A percentile compares a stretch with the other conserved stretches of the same genome.
Conservation (phyloP, 2,329 filamentous ascomycete species). For the Celoporthe dispersa region DNA sequence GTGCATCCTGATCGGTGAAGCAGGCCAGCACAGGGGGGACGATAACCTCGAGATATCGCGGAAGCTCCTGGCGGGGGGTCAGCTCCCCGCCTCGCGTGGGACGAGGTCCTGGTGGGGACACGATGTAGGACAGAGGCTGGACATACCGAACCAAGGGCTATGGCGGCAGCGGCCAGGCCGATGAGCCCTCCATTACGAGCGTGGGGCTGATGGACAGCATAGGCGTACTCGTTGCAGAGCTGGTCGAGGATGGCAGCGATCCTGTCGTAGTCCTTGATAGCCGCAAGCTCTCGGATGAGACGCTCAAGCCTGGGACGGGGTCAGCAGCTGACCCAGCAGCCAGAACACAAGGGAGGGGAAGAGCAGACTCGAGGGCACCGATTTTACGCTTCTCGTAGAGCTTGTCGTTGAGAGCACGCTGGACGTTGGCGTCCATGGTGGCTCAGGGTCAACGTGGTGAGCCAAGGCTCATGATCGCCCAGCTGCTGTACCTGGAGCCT, state of each 20-base stretch:
- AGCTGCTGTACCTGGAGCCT: background rate
- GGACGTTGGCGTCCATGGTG: constrained; percentile 84
- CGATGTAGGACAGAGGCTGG: background rate
- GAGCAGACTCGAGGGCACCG: constrained; percentile 86
- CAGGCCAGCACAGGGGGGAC: constrained; percentile 96
- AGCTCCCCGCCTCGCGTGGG: background rate
- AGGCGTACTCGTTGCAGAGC: constrained; percentile 96
- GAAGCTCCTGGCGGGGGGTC: constrained; percentile 70
- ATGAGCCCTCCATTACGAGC: constrained; percentile 96
- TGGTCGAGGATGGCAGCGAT: constrained; percentile 92
- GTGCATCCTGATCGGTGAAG: constrained; percentile 96
- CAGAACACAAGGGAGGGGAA: constrained; percentile 1
- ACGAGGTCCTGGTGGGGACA: constrained; percentile 2
- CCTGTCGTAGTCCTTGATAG: constrained; percentile 74
- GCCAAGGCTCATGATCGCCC: background rate
- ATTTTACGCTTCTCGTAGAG: constrained; percentile 98
- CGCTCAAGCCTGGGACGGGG: constrained; percentile 73
- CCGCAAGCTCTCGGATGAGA: constrained; percentile 82
- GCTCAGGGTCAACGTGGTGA: background rate
- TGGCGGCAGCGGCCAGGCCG: constrained; percentile 91
- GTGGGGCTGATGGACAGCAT: constrained; percentile 95
- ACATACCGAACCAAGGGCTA: constrained; percentile 86
- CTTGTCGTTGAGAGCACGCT: constrained; percentile 94
- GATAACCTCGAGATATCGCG: constrained; percentile 88
- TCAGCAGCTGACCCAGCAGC: constrained; percentile 12